Base-by-base conservation (phyloP, 352 stramenopile species). In the Phytophthora sojae region DNA sequence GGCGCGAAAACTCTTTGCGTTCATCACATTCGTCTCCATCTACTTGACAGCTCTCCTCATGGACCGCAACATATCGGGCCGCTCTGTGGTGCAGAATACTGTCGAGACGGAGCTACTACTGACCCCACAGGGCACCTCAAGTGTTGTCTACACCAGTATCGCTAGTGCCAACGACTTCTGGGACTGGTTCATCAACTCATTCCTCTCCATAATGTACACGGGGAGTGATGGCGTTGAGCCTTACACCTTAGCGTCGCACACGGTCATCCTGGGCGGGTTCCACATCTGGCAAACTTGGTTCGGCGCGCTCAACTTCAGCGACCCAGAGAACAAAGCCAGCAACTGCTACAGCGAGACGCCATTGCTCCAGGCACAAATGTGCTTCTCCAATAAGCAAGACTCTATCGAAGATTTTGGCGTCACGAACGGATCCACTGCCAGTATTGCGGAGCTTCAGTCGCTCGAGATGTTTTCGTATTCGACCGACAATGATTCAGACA, bases 391-490 rank as follows among this genome's bases (percentile, higher is more conserved):
- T 2, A 76, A 67, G 3, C 30, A 51, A 0, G 73, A 88, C 3
- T 86, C 85, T 0, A 69, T 52, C 1, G 65, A 65, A 6, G 44
- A 70, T 17, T 90, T 86, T 51, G 85, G 85, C 0, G 25, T 51
- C 25, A 71, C 75, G 0, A 81, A 90, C 47, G 81, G 73, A 25
- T 81, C 85, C 0, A 59, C 68, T 6, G 50, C 63, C 6, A 83
- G 70, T 29, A 11, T 30, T 4, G 44, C 51, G 0, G 59, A 83
- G 23, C 72, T 90, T 4, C 56, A 50, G 1, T 49, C 54, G 12
- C 79, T 92, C n/a, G 73, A 86, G 0, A 90, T 90, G 82, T 92
- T 92, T 69, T 72, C 71, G 6, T 91, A 83, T 47, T 73, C 78
- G 8, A 77, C 57, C 0, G 77, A 78, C 44, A 82, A 87, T 42